Evolutionary conservation across 1,284 basidiomycete species (phyloP).

Genomic region (Rhodotorula sp.): DNA sequence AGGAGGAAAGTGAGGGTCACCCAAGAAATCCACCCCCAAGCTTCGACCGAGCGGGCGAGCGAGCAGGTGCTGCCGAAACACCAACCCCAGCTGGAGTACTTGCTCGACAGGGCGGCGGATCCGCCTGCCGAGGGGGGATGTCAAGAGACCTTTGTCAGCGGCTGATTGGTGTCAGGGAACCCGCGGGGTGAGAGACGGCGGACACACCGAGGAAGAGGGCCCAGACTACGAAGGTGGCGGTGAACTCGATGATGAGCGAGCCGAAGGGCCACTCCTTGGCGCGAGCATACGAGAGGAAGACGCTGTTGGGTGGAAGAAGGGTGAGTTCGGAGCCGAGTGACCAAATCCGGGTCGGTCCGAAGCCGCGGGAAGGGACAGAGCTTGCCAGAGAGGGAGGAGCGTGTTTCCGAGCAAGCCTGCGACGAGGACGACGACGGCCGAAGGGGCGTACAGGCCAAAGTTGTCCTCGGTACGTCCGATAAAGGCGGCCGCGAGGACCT

Average conservation of each 20-base stretch:
- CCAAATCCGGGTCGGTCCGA: not conserved
- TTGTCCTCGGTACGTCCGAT: conserved; percentile 11
- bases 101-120: conserved; percentile 16
- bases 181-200: too few species aligned
- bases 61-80: conserved; percentile 12
- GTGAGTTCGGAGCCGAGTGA: not conserved
- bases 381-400: not conserved
- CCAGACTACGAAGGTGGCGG: conserved; percentile 14
- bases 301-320: not conserved
- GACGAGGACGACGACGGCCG: conserved; percentile 1
- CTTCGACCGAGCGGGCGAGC: conserved; percentile 16
- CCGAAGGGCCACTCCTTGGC: not conserved
- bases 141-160: not conserved
- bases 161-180: too few species aligned
- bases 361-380: not conserved
- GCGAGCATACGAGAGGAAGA: conserved; percentile 1
- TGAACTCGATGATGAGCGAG: conserved; percentile 10
- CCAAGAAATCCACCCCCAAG: conserved; percentile 34
- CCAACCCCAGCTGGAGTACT: not conserved
- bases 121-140: not conserved
- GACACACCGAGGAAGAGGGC: conserved; percentile 24
- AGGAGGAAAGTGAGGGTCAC: conserved; percentile 23
- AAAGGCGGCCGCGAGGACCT: conserved; percentile 26
- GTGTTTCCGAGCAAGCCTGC: conserved; percentile 1
- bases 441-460: conserved; percentile 11